Percentiles rank a stretch among this genome's conserved stretches.
phyloP scores from a whole-genome alignment of 345 rosid genomes.

The Eucalyptus cladocalyx region DNA sequence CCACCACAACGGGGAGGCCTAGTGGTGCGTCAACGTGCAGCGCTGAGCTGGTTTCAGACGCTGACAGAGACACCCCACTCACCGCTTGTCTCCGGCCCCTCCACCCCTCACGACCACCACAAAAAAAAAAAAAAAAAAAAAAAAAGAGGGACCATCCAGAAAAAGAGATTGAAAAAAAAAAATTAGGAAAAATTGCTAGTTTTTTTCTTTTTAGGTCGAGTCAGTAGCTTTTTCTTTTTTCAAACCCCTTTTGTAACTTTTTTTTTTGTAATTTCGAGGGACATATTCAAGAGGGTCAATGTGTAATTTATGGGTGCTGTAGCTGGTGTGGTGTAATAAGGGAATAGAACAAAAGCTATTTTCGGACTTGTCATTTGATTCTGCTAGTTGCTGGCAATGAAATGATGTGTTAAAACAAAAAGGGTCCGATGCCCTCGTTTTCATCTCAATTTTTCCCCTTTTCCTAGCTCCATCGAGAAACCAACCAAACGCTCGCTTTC shows the following conservation, averaged over 20 bases:
- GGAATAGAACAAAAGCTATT: not conserved
- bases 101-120: not conserved
- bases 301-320: not conserved
- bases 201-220: not conserved
- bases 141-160: conserved; percentile 17
- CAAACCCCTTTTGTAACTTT: too few relatives aligned
- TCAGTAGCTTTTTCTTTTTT: not conserved
- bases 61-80: conserved; percentile 9
- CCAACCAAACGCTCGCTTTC: not conserved
- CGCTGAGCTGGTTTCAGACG: conserved; percentile 8
- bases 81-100: not conserved
- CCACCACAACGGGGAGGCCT: not conserved
- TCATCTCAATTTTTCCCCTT: not conserved
- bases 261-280: not conserved
- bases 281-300: not conserved
- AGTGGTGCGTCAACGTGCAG: conserved; percentile 5
- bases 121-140: not conserved
- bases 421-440: not conserved
- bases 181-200: not conserved
- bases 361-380: not conserved
- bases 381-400: not conserved
- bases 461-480: too few relatives aligned
- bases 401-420: not conserved
- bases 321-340: not conserved
- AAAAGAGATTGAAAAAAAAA: not conserved